Evolutionary conservation across 1,284 basidiomycete species (phyloP), one percentile per base, ranked within the genome.

Genomic region (Volvariella surrecta): DNA sequence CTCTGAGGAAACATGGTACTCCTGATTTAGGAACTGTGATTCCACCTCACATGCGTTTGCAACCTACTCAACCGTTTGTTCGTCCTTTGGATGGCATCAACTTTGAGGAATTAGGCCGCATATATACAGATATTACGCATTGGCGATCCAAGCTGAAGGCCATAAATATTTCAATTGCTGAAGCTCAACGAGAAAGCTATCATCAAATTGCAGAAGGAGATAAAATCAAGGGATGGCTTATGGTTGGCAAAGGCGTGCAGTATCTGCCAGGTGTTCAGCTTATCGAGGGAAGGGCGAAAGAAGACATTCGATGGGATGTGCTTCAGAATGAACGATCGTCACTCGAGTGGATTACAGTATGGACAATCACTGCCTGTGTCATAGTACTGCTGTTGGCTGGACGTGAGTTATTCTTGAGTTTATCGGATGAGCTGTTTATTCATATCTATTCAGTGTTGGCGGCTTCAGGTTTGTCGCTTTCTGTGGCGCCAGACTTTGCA

Each of bases 241-340:
- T 90, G 52, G 71, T 88, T 24, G 87, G 87, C 2, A 67, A 75
- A 17, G 84, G 83, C 0, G 56, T 89, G 44, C 59, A 74, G 42
- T 72, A 72, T 50, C 58, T 89, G n/a, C 76, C 74, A 10, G 76
- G 75, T 1, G 63, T 83, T 3, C 63, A 83, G 54, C 60, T 82
- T 22, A 85, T 91, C 20, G 78, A 85, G 52, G 87, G 86, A 1
- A 64, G 80, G 37, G 79, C 82, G 10, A 87, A 84, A 58, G 86
- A 89, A 52, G 87, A 89, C 55, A 76, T 91, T 21, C 60, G 82
- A 41, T 91, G 87, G 86, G 74, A 79, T 48, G 76, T 86, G 39
- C 60, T 89, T 16, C 84, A 86, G 51, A 67, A 70, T 47, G 73
- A 76, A 49, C 59, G 71, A n/a, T 68, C 64, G 18, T 46, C 56